Evolutionary conservation across 2,329 filamentous ascomycete genomes (phyloP), one percentile per base, ranked within the genome.

Genomic region (Colletotrichum theobromicola): DNA sequence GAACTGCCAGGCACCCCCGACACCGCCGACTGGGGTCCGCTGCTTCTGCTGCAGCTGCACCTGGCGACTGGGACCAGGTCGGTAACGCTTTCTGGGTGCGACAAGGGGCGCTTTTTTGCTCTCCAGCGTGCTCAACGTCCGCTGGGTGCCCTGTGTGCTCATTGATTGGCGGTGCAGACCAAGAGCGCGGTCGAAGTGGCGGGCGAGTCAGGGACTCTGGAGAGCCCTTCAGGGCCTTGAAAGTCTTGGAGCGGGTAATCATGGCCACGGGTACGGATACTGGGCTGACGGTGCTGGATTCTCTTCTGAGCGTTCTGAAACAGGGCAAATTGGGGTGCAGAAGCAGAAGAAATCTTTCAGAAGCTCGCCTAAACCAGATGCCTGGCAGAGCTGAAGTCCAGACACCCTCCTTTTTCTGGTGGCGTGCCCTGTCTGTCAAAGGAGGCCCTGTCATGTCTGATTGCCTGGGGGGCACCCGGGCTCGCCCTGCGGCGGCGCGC

Each of bases 241-340:
- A 50, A 13, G 42, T 50, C 57, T 61, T 61, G 57, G 57, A 60
- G 18, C 57, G 21, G 46, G n/a, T 69, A n/a, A 24, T 64, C 30
- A 50, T 69, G 65, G 34, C 57, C 57, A 69, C 58, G 34, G 12
- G n/a, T 30, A 69, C 58, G 34, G 12, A 16, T 30, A 30, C 42
- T 50, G 42, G 58, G 42, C 30, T 46, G 55, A 28, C 68, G 57
- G 55, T 28, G 34, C 62, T 72, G 57, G 68, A 63, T 46, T 30
- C 21, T 67, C 32, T 37, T 74, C 72, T 72, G 34, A 68, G 72
- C 72, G 55, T 26, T 37, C n/a, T 62, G 57, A 63, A 67, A 72
- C 69, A 66, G 28, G 34, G 46, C 69, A 62, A 28, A 28, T 70
- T 63, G 58, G 67, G 57, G 28, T 63, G 30, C 58, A 57, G 37